Evolutionary conservation across 176 grass and related monocot species (phyloP).

Genomic region (Ensete glaucum): DNA sequence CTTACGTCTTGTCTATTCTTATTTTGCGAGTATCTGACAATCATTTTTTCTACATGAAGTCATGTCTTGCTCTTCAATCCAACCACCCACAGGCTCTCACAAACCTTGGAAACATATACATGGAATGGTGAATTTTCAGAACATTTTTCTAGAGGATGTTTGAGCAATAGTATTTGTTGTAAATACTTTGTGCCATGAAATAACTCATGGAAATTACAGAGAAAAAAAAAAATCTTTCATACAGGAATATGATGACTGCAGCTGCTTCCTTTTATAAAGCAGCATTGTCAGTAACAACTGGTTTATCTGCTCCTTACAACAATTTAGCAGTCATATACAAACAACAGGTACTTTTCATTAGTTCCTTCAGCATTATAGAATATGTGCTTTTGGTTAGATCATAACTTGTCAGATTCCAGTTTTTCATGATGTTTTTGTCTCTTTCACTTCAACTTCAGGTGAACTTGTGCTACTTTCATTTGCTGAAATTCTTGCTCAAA

Average conservation of each 20-base stretch:
- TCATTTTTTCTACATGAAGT: constrained; percentile 35
- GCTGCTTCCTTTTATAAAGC: constrained; percentile 84
- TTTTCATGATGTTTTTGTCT: constrained; percentile 3
- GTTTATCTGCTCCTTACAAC: constrained; percentile 75
- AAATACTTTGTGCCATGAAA: no score
- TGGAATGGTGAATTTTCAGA: constrained; percentile 58
- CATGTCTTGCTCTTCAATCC: constrained; percentile 62
- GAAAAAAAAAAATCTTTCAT: constrained; percentile 18
- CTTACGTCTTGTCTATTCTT: constrained; percentile 13
- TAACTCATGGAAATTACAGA: background rate
- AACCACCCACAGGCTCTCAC: constrained; percentile 92
- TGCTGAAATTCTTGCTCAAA: no score
- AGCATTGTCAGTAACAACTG: constrained; percentile 61
- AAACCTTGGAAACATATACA: constrained; percentile 82
- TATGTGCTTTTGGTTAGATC: no score
- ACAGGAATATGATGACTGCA: constrained; percentile 51
- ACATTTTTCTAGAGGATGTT: background rate
- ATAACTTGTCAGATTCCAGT: no score
- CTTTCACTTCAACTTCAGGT: background rate
- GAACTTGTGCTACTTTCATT: no score
- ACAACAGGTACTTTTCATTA: constrained; percentile 47
- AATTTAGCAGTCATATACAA: constrained; percentile 91
- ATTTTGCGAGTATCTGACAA: no score
- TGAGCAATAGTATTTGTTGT: background rate
- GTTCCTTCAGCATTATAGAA: background rate